Conservation (phyloP, 495 filamentous ascomycete species). For the Penicillium verhagenii region DNA sequence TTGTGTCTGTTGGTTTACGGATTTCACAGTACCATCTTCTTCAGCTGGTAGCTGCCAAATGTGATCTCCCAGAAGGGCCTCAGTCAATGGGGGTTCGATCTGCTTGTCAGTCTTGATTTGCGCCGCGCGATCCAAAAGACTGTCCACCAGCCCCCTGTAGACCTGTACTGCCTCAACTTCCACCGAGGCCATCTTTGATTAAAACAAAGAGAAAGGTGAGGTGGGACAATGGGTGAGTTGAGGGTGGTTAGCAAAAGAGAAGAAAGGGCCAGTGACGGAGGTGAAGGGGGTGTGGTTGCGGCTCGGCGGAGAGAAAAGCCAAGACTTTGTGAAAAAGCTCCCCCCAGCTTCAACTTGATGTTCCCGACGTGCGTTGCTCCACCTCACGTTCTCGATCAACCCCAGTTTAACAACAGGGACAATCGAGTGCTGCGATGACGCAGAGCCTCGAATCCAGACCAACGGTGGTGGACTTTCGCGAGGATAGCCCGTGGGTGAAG, state of each 20-base stretch:
- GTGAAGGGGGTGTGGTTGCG: slow-evolving; percentile 15
- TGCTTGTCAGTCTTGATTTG: slow-evolving; percentile 60
- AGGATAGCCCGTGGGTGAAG: slow-evolving; percentile 76
- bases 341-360: slow-evolving; percentile 24
- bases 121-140: slow-evolving; percentile 63
- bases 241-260: slow-evolving; percentile 1
- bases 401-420: slow-evolving; percentile 25
- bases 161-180: slow-evolving; percentile 56
- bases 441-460: slow-evolving; percentile 52
- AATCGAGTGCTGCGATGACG: slow-evolving; percentile 45
- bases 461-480: slow-evolving; percentile 67
- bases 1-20: slow-evolving; percentile 43
- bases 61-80: slow-evolving; percentile 42
- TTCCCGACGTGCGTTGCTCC: slow-evolving; percentile 34
- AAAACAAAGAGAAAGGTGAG: slow-evolving; percentile 1
- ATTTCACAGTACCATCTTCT: slow-evolving; percentile 22
- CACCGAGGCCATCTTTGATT: slow-evolving; percentile 45
- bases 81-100: slow-evolving; percentile 77
- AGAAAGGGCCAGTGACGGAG: neutral
- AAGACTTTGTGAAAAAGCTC: slow-evolving; percentile 29
- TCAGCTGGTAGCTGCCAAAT: slow-evolving; percentile 37
- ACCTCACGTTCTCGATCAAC: slow-evolving; percentile 28
- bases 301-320: slow-evolving; percentile 30
- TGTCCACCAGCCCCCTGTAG: slow-evolving; percentile 55
- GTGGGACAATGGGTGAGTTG: slow-evolving; percentile 1